Evolutionary conservation across 1,284 basidiomycete species (phyloP), one percentile per base, ranked within the genome.

Genomic region (Ganoderma meredithae): DNA sequence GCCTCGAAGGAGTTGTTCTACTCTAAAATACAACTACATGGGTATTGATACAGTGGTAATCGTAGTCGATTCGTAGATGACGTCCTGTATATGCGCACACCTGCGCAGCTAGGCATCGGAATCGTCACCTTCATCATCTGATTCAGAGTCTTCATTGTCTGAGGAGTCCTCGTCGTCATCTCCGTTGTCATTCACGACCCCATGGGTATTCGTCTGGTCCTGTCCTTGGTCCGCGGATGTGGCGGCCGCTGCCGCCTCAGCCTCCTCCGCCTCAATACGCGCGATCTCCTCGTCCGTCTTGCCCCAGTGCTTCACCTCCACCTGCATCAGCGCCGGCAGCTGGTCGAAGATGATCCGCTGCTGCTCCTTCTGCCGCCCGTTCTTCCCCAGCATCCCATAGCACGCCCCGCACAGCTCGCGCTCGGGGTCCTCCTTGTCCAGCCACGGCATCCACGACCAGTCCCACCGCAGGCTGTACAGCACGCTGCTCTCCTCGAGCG

Each of bases 1-100:
- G 6, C 25, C 10, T 25, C 19, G 86, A 71, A 99, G 82, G 82
- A 99, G 98, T 2, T 86, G 99, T 99, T 76, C 97, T 91, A 72
- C 44, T 49, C 56, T 49, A 49, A 19, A 49, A 8, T 49, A 49
- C 22, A 49, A 22, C 47, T 25, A 25, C 47, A 49, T 25, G 47
- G 22, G 22, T 49, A 49, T 49, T 49, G 52, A 33, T 55, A 55
- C 52, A 55, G 52, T 55, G 27, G 52, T 5, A 55, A 27, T 5
- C 25, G 25, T 49, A 49, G 22, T 22, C 22, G n/a, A 43, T 22
- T 5, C 25, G 25, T 49, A 49, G 22, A 47, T 47, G n/a, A 43
- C 22, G 44, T 47, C n/a, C n/a, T 8, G 47, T 49, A 12, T 13
- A 49, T 25, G 47, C 22, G 47, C 27, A 31, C 19, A 31, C 52